Evolutionary conservation across 2,329 filamentous ascomycete species (phyloP).

Genomic region (Colletotrichum incanum): DNA sequence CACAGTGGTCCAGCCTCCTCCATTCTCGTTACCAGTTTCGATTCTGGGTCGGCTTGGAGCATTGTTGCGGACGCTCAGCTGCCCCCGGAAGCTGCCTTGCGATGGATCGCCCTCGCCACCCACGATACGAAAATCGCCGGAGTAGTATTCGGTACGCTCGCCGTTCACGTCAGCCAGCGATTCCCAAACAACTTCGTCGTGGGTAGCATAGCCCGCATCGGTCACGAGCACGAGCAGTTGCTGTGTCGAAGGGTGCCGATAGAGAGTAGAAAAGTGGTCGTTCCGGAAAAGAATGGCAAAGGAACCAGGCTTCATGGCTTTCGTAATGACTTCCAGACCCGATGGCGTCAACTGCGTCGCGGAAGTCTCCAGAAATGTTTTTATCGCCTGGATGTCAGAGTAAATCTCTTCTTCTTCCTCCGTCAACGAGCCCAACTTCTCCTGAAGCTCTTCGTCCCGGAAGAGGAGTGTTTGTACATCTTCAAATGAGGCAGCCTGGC

Average conservation of each 20-base stretch:
- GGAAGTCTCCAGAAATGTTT: constrained; percentile 83
- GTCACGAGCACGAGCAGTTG: constrained; percentile 90
- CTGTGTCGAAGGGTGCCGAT: constrained; percentile 85
- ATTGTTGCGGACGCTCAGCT: constrained; percentile 1
- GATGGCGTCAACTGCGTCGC: constrained; percentile 90
- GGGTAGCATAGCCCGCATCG: constrained; percentile 89
- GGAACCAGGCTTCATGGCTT: constrained; percentile 80
- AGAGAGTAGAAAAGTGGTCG: constrained; percentile 95
- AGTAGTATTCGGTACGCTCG: constrained; percentile 85
- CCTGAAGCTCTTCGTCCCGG: constrained; percentile 88
- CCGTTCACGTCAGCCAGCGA: constrained; percentile 91
- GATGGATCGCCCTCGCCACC: constrained; percentile 70
- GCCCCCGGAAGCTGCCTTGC: constrained; percentile 36
- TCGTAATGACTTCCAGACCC: constrained; percentile 82
- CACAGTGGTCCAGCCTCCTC: constrained; percentile 71
- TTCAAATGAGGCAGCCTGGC: constrained; percentile 88
- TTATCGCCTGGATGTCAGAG: constrained; percentile 88
- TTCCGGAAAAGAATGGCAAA: constrained; percentile 96
- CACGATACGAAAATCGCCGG: constrained; percentile 91
- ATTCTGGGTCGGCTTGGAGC: constrained; percentile 23
- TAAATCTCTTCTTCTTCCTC: constrained; percentile 84
- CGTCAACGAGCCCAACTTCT: constrained; percentile 80
- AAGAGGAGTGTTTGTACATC: constrained; percentile 93
- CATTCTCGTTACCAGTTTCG: constrained; percentile 5
- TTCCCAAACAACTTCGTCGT: constrained; percentile 97